Evolutionary conservation across 768 basidiomycete species (phyloP), one percentile per base, ranked within the genome.

Genomic region (Tephrocybe sp.): DNA sequence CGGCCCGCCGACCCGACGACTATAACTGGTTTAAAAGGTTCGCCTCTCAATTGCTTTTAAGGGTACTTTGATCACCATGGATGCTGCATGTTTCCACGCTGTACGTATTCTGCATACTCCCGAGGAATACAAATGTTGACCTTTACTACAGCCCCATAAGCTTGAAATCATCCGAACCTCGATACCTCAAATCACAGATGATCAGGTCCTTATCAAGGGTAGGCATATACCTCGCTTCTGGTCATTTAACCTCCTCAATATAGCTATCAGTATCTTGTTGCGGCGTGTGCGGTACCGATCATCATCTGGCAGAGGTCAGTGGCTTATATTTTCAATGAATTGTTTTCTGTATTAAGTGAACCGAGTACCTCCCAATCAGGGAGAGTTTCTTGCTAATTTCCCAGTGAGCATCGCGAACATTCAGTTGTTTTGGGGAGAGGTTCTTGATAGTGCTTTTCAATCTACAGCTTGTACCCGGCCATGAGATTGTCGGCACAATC

Each of bases 301-400:
- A 67, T 21, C 71, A 73, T 53, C 55, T 73, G 40, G 69, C 69
- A 21, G 68, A 80, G 69, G 60, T 84, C 74, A 57, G 78, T 82
- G 8, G 27, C 33, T 21, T 25, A 11, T 33, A 13, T 21, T 8
- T 15, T 22, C 2, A 16, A 25, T 30, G 22, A 19, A 9, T n/a
- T n/a, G n/a, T 6, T 37, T 51, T 21, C 30, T 49, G 15, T 5
- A 25, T 21, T 39, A 24, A 34, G 38, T 36, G 16, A 37, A 42
- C 69, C n/a, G 16, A 36, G 4, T 16, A 11, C 34, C 5, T 11
- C 11, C 16, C n/a, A 29, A 24, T 19, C 37, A 71, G 65, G 84
- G 85, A 55, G 82, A 86, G 64, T 87, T 86, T 60, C 82, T 84
- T 56, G 73, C 80, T n/a, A 73, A 77, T 58, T 86, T 86, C 63